These are phyloP conservation scores for Solanum medicagineum DNA, from an alignment of 257 asterid genomes.

Conservation along the genomic window DNA sequence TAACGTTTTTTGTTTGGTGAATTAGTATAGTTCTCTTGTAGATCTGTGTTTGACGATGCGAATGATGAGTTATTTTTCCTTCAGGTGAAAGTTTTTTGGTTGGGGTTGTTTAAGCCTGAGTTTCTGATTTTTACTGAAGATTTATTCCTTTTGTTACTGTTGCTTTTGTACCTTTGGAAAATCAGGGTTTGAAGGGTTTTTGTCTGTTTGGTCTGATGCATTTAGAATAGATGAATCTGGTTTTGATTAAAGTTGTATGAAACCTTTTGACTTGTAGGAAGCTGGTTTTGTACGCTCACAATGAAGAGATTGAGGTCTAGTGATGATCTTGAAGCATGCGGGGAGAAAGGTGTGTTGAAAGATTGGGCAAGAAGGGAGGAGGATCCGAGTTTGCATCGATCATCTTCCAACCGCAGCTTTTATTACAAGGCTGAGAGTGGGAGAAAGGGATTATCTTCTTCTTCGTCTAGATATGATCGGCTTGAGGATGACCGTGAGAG, in stretches of 20 bases:
- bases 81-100: background rate
- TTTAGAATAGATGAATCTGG: background rate
- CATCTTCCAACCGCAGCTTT: constrained; percentile 57
- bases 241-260: constrained; percentile 3
- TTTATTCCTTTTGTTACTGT: background rate
- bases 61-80: background rate
- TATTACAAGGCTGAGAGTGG: constrained; percentile 70
- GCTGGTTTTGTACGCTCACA: constrained; percentile 1
- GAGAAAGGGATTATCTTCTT: constrained; percentile 58
- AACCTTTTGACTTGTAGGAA: constrained; percentile 1
- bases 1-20: background rate
- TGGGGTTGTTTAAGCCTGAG: background rate
- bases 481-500: constrained; percentile 72
- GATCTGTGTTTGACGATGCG: constrained; percentile 4
- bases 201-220: background rate
- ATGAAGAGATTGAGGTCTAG: constrained; percentile 91
- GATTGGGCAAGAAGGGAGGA: constrained; percentile 89
- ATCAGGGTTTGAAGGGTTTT: background rate
- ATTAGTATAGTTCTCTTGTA: background rate
- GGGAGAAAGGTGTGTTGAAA: constrained; percentile 56
- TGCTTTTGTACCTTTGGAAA: background rate
- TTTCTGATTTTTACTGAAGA: background rate
- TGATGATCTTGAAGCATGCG: constrained; percentile 70
- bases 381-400: constrained; percentile 42
- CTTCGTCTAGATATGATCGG: constrained; percentile 64